Conservation (phyloP, 2,329 filamentous ascomycete genomes). For the Acarospora socialis region DNA sequence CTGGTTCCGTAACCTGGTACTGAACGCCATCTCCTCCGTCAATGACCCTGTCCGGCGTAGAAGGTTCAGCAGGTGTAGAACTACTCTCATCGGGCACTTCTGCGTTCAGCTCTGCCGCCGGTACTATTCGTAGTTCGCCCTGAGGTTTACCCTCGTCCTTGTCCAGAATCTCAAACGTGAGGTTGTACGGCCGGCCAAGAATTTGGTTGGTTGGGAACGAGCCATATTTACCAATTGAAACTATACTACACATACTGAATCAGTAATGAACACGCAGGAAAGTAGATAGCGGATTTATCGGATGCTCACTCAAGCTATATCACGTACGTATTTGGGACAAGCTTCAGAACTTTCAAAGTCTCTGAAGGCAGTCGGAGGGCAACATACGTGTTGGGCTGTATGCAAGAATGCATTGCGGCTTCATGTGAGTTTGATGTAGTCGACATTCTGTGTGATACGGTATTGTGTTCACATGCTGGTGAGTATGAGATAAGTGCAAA, state of each 20-base stretch:
- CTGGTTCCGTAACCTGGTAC: constrained; percentile 26
- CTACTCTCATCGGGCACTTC: constrained; percentile 45
- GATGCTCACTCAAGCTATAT: constrained; percentile 17
- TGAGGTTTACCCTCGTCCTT: constrained; percentile 51
- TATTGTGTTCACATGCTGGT: no score
- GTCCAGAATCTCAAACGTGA: constrained; percentile 82
- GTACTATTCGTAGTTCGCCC: constrained; percentile 53
- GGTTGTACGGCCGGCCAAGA: constrained; percentile 76
- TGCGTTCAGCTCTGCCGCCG: constrained; percentile 68
- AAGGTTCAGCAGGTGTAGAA: constrained; percentile 16
- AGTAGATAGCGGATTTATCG: no score
- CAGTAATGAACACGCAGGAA: constrained; percentile 9
- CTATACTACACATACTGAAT: constrained; percentile 46
- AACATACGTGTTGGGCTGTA: constrained; percentile 37
- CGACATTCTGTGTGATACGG: no score
- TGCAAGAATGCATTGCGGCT: constrained; percentile 28
- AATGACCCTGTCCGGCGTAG: constrained; percentile 16
- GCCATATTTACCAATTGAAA: constrained; percentile 87
- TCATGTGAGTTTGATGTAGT: no score
- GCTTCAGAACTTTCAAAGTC: constrained; percentile 41
- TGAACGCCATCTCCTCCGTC: constrained; percentile 17
- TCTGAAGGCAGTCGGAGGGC: constrained; percentile 45
- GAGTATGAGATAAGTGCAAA: no score
- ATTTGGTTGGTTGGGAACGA: constrained; percentile 79
- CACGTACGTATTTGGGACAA: constrained; percentile 51